Evolutionary conservation across 2,329 filamentous ascomycete species (phyloP), one percentile per base, ranked within the genome.

Genomic region (Orbilia blumenaviensis): DNA sequence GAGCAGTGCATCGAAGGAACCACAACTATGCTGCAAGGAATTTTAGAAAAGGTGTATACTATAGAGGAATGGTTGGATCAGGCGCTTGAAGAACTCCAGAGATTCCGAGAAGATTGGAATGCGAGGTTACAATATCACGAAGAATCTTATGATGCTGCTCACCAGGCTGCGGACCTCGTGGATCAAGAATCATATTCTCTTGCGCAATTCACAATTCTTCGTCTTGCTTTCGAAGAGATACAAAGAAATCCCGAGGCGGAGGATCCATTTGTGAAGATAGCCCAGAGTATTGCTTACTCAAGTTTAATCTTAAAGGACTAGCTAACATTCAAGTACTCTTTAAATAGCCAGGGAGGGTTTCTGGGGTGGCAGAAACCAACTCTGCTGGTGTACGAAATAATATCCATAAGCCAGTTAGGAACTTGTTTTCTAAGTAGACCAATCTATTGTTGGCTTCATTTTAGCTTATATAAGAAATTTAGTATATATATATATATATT

Each of bases 211-310:
- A 66, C 48, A n/a, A 16, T 66, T 14, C 23, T 66, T 3, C 50
- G 44, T 18, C 14, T 25, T 14, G 66, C 52, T 0, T 27, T 62
- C 21, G 66, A 69, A 32, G 60, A 52, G 34, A 5, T 8, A 0
- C 21, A 42, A 16, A 25, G 38, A 12, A 52, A 69, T 12, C 9
- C 36, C 10, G 10, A 18, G 2, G 52, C 66, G 8, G 16, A n/a
- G 2, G 12, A 50, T 41, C 52, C 66, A 18, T 69, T 69, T 52
- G 14, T 61, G 16, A 56, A 69, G 27, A 18, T 61, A 6, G 48
- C 60, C 12, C 44, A 36, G 21, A 62, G 66, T 32, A 61, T 69
- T 25, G 66, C 66, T 6, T 69, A 69, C 32, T 2, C 38, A 23
- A 12, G 14, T 12, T 23, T 25, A 48, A 48, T 48, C 16, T 23